These are phyloP conservation scores for Stephanodiscus minutulus DNA, from an alignment of 108 stramenopile genomes.

Conservation along the genomic window DNA sequence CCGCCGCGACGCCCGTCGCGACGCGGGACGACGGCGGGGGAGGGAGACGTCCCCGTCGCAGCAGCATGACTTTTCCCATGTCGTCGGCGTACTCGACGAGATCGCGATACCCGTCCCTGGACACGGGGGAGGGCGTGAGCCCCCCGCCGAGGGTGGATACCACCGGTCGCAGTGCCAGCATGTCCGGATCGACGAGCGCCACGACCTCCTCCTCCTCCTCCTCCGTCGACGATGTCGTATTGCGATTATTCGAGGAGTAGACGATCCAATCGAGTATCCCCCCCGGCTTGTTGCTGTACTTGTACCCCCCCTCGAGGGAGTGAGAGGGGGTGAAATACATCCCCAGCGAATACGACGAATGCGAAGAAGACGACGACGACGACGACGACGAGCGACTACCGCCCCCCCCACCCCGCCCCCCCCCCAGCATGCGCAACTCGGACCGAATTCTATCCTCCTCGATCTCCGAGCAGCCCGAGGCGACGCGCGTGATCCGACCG, in stretches of 20 bases:
- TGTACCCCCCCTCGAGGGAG: constrained; percentile 50
- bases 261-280: constrained; percentile 85
- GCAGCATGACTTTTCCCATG: constrained; percentile 13
- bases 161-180: constrained; percentile 76
- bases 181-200: constrained; percentile 83
- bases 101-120: constrained; percentile 3
- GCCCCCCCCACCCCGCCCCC: not conserved
- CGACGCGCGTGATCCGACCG: constrained; percentile 89
- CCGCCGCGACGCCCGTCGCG: constrained; percentile 31
- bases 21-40: constrained; percentile 16
- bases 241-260: not conserved
- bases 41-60: constrained; percentile 28
- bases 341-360: constrained; percentile 42
- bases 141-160: constrained; percentile 49
- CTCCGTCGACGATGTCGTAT: not conserved
- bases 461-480: constrained; percentile 65
- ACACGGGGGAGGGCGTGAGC: constrained; percentile 3
- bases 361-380: constrained; percentile 11
- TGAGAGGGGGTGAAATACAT: constrained; percentile 75
- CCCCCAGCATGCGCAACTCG: constrained; percentile 5
- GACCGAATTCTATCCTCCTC: constrained; percentile 22
- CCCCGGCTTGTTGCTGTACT: constrained; percentile 93
- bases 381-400: not conserved
- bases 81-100: constrained; percentile 36
- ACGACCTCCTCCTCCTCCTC: constrained; percentile 60